phyloP scores from a whole-genome alignment of 345 rosid genomes.

The Gossypium mustelinum region DNA sequence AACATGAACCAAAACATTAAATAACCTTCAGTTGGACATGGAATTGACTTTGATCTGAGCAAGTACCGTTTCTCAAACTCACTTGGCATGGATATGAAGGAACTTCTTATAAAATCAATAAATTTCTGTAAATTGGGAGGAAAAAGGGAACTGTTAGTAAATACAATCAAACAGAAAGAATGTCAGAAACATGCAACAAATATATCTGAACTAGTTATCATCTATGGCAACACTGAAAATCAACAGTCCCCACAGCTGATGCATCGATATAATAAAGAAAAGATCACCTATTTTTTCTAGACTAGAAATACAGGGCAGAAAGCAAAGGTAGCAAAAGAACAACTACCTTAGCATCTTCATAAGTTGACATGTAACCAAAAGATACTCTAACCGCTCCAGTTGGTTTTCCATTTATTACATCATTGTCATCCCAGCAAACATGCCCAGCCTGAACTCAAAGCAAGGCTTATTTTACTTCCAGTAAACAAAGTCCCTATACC shows the following conservation, averaged over 20 bases:
- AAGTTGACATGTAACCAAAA: conserved; percentile 95
- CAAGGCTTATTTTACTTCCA: not conserved
- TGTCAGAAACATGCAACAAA: not conserved
- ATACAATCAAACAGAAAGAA: conserved; percentile 7
- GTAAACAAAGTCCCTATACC: not conserved
- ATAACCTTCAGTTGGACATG: conserved; percentile 39
- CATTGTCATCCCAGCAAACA: conserved; percentile 96
- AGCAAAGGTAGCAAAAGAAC: conserved; percentile 9
- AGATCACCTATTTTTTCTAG: not conserved
- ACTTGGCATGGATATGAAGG: conserved; percentile 50
- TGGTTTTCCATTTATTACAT: conserved; percentile 75
- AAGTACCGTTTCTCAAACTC: conserved; percentile 30
- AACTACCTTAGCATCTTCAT: conserved; percentile 84
- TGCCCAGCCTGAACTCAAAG: conserved; percentile 71
- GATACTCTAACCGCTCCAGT: conserved; percentile 93
- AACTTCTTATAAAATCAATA: conserved; percentile 58
- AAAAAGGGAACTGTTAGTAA: not conserved
- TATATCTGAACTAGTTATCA: not conserved
- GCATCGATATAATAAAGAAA: conserved; percentile 6
- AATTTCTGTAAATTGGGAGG: conserved; percentile 50
- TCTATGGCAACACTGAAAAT: not conserved
- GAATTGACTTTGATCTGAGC: conserved; percentile 28
- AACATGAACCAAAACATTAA: not conserved
- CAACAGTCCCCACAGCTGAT: not conserved
- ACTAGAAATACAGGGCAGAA: not conserved